These are phyloP conservation scores for Oemleria cerasiformis DNA, from an alignment of 306 rosid genomes.

Conservation along the genomic window DNA sequence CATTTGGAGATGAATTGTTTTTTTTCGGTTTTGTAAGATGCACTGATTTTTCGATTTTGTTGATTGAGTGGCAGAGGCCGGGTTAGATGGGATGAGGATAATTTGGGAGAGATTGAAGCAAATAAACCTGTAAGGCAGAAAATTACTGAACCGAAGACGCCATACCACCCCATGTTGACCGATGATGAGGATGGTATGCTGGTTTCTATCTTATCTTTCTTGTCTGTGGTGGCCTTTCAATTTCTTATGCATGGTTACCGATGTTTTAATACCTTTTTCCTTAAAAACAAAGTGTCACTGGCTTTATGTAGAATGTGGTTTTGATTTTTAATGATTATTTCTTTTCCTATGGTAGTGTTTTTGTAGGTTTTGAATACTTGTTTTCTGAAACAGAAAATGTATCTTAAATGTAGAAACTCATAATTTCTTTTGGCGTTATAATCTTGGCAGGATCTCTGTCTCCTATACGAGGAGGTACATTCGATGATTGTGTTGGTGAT, in stretches of 20 bases:
- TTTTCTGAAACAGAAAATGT: neutral
- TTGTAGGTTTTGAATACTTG: neutral
- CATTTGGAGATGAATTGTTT: neutral
- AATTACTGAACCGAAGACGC: slow-evolving; percentile 98
- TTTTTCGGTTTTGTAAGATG: neutral
- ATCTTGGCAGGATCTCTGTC: slow-evolving; percentile 62
- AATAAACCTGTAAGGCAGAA: slow-evolving; percentile 98
- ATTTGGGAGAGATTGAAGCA: slow-evolving; percentile 90
- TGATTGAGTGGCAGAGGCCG: slow-evolving; percentile 44
- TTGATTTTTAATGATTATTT: neutral
- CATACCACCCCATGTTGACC: slow-evolving; percentile 91
- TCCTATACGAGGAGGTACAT: slow-evolving; percentile 60
- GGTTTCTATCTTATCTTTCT: slow-evolving; percentile 12
- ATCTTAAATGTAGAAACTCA: neutral
- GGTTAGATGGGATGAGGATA: slow-evolving; percentile 89
- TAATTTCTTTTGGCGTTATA: slow-evolving; percentile 6
- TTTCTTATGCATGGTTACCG: neutral
- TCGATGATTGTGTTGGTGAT: slow-evolving; percentile 58
- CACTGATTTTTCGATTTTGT: slow-evolving; percentile 15
- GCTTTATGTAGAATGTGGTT: neutral
- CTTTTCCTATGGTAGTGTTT: neutral
- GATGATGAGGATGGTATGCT: slow-evolving; percentile 81
- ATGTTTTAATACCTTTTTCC: neutral
- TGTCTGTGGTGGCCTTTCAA: slow-evolving; percentile 11
- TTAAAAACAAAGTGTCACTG: neutral